Conservation (phyloP, 192 early-diverging fungal species). For the Coemansia asiatica region DNA sequence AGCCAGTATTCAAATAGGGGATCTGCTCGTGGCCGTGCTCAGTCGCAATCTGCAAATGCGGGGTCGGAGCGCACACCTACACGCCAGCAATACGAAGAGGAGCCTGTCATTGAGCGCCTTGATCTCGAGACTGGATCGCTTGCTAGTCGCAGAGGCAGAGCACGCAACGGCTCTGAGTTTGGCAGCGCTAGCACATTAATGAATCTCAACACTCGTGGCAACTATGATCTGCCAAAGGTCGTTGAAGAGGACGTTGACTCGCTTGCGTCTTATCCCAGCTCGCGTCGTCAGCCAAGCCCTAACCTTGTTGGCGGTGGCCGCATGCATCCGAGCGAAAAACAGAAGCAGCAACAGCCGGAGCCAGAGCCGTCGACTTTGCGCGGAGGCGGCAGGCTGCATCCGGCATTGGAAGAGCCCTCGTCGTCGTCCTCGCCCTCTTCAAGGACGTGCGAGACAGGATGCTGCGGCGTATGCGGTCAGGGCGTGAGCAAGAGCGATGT, state of each 20-base stretch:
- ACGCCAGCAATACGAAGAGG: slow-evolving; percentile 24
- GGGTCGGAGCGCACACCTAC: slow-evolving; percentile 9
- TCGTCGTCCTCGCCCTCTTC: background rate
- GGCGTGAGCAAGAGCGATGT: slow-evolving; percentile 41
- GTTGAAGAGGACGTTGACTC: slow-evolving; percentile 56
- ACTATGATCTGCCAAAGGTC: slow-evolving; percentile 47
- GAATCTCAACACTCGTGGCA: slow-evolving; percentile 25
- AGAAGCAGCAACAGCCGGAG: background rate
- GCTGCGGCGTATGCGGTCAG: slow-evolving; percentile 53
- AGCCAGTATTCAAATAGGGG: background rate
- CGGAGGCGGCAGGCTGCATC: slow-evolving; percentile 31
- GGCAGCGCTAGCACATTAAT: slow-evolving; percentile 54
- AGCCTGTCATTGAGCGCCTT: slow-evolving; percentile 44
- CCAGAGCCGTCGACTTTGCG: slow-evolving; percentile 33
- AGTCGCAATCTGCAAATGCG: slow-evolving; percentile 42
- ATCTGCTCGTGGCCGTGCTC: slow-evolving; percentile 27
- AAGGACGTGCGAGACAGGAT: slow-evolving; percentile 33
- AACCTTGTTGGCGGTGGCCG: slow-evolving; percentile 40
- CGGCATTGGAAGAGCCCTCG: slow-evolving; percentile 13
- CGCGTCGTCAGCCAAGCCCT: slow-evolving; percentile 25
- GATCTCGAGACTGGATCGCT: slow-evolving; percentile 47
- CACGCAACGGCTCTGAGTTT: slow-evolving; percentile 39
- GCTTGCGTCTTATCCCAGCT: slow-evolving; percentile 42
- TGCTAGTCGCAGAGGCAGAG: slow-evolving; percentile 38
- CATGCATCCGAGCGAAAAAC: background rate